Percentiles rank a stretch among this genome's conserved stretches.
phyloP scores from a whole-genome alignment of 1,139 yeast genomes.

The Blastobotrys ciferrii region DNA sequence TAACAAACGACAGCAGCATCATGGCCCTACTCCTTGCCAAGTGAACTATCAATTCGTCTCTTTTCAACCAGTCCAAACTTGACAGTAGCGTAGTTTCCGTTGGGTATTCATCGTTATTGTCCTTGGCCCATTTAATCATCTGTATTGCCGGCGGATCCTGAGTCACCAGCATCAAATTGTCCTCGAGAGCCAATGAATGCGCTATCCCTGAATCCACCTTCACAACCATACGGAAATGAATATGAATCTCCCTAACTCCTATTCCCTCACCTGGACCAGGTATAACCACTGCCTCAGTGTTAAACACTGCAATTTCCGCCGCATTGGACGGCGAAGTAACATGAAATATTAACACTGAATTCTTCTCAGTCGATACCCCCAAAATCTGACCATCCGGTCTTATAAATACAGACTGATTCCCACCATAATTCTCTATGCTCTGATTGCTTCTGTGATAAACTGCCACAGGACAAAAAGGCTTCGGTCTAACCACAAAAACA shows the following conservation, averaged over 20 bases:
- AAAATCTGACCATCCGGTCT: conserved; percentile 36
- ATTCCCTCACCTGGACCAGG: conserved; percentile 44
- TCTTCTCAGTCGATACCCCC: conserved; percentile 35
- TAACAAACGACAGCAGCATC: conserved; percentile 26
- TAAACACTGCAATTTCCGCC: conserved; percentile 25
- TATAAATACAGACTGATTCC: conserved; percentile 30
- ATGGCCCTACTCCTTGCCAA: conserved; percentile 27
- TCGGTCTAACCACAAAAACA: conserved; percentile 26
- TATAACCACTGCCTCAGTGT: conserved; percentile 22
- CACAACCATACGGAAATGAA: conserved; percentile 31
- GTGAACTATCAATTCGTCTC: conserved; percentile 18
- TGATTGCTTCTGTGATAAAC: conserved; percentile 33
- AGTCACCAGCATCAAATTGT: conserved; percentile 34
- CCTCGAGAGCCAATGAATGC: conserved; percentile 32
- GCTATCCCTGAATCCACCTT: conserved; percentile 34
- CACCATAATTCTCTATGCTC: conserved; percentile 33
- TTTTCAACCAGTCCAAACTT: conserved; percentile 30
- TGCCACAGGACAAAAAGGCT: conserved; percentile 37
- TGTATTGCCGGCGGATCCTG: conserved; percentile 34
- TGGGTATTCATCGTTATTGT: conserved; percentile 19
- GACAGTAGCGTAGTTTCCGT: conserved; percentile 25
- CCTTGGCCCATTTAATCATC: conserved; percentile 28
- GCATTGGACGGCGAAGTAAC: conserved; percentile 26
- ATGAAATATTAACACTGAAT: conserved; percentile 31
- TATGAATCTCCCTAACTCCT: conserved; percentile 38